Evolutionary conservation across 2,329 filamentous ascomycete species (phyloP).

Genomic region (Botrytis cinerea): DNA sequence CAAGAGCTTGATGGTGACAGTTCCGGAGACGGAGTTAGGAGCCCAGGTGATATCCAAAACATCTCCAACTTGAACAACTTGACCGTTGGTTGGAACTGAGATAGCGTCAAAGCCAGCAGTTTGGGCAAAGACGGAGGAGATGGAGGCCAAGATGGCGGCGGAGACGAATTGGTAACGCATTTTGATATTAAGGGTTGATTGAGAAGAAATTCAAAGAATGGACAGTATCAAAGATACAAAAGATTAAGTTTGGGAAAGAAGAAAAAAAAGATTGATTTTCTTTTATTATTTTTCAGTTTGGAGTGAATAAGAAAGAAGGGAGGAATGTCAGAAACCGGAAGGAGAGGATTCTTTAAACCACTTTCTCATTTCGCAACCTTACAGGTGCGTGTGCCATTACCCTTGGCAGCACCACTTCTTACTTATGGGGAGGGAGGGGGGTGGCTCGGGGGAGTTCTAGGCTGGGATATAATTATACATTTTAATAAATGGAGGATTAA

Average conservation of each 20-base stretch:
- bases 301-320: background rate
- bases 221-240: constrained; percentile 39
- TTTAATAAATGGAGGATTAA: background rate
- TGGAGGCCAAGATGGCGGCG: constrained; percentile 36
- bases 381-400: background rate
- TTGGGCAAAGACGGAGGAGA: constrained; percentile 49
- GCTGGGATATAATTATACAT: constrained; percentile 17
- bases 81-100: constrained; percentile 48
- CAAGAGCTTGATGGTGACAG: constrained; percentile 56
- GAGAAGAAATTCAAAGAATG: constrained; percentile 34
- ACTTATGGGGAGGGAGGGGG: constrained; percentile 5
- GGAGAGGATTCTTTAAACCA: constrained; percentile 1
- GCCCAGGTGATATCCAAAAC: constrained; percentile 55
- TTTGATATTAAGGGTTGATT: constrained; percentile 26
- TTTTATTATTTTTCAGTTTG: constrained; percentile 12
- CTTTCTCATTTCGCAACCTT: constrained; percentile 11
- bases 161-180: constrained; percentile 39
- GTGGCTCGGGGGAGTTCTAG: background rate
- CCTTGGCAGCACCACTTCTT: constrained; percentile 17
- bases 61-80: constrained; percentile 52
- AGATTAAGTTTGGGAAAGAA: background rate
- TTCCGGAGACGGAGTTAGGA: constrained; percentile 45
- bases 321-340: background rate
- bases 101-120: constrained; percentile 59
- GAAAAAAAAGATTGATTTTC: background rate